phyloP scores from a whole-genome alignment of 768 basidiomycete species.

The Tulasnella sp. region DNA sequence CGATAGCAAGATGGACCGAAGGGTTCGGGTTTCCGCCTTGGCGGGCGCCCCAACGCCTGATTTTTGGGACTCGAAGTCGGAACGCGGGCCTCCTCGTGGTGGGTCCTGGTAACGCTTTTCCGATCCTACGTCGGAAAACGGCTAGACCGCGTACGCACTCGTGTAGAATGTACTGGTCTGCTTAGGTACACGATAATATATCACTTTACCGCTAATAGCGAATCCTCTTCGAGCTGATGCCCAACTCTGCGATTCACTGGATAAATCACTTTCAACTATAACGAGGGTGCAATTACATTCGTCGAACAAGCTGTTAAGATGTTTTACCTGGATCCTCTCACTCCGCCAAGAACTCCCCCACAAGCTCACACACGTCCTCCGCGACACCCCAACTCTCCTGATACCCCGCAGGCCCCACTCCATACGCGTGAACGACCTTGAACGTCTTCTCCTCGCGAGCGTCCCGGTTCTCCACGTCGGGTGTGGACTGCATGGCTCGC shows the following conservation, averaged over 20 bases:
- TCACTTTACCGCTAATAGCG: no score
- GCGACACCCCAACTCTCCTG: conserved; percentile 50
- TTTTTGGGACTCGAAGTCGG: conserved; percentile 1
- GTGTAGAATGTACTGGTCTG: neutral
- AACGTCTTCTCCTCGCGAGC: conserved; percentile 38
- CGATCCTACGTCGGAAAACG: neutral
- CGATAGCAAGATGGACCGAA: neutral
- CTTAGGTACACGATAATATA: no score
- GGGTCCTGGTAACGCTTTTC: neutral
- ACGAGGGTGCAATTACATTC: no score
- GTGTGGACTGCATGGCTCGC: conserved; percentile 27
- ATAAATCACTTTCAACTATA: no score
- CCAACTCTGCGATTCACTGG: no score
- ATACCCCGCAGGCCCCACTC: conserved; percentile 51
- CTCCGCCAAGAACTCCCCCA: conserved; percentile 32
- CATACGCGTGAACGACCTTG: conserved; percentile 61
- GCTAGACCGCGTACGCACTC: conserved; percentile 6
- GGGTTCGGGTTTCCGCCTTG: neutral
- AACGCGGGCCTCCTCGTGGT: neutral
- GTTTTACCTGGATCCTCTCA: neutral
- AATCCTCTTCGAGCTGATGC: no score
- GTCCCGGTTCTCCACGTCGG: conserved; percentile 38
- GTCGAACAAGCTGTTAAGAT: neutral
- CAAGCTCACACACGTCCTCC: conserved; percentile 45
- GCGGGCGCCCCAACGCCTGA: no score